A percentile compares a stretch with the other conserved stretches of the same genome.
phyloP scores from a whole-genome alignment of 2,329 filamentous ascomycete species.

The Calonectria honghensis region DNA sequence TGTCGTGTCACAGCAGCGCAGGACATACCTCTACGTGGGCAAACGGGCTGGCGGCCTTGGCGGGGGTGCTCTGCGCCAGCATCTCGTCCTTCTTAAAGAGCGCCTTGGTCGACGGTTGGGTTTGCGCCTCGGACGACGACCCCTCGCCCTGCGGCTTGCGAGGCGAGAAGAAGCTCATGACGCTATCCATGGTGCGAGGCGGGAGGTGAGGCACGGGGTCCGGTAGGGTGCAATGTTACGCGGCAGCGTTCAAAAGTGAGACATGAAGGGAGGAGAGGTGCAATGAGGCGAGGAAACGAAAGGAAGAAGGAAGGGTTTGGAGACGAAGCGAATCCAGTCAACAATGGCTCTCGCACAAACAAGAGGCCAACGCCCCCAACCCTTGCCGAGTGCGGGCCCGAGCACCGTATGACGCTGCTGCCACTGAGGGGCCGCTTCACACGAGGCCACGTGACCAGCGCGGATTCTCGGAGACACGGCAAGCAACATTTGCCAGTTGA shows the following conservation, averaged over 20 bases:
- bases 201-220: neutral
- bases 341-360: neutral
- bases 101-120: constrained; percentile 3
- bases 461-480: neutral
- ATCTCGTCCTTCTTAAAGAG: constrained; percentile 45
- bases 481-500: neutral
- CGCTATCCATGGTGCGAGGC: constrained; percentile 39
- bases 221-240: neutral
- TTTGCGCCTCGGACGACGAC: constrained; percentile 35
- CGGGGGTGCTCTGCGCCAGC: constrained; percentile 40
- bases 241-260: neutral
- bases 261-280: neutral
- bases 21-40: constrained; percentile 47
- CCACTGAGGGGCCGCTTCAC: constrained; percentile 9
- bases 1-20: neutral
- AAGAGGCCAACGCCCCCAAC: constrained; percentile 19
- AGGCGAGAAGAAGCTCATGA: constrained; percentile 49
- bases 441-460: constrained; percentile 86
- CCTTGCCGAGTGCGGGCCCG: constrained; percentile 6
- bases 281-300: neutral
- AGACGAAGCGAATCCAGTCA: constrained; percentile 9
- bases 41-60: constrained; percentile 38
- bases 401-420: constrained; percentile 23
- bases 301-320: neutral
- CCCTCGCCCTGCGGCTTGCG: constrained; percentile 44